Conservation (phyloP, 1,284 basidiomycete genomes). For the Cryptococcus deneoformans region DNA sequence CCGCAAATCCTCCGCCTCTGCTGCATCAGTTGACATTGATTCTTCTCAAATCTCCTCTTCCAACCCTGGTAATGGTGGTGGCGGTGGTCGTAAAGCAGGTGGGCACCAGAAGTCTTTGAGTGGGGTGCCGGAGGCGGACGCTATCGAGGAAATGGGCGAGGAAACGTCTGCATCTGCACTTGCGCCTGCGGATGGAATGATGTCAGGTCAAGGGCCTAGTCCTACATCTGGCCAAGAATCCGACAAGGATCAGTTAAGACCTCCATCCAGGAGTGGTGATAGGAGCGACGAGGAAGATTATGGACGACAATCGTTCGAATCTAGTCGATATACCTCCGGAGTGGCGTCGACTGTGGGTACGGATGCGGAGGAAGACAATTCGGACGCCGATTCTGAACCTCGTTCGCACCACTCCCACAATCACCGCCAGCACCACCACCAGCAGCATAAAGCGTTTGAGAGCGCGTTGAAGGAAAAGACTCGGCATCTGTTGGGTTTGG, state of each 20-base stretch:
- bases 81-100: neutral
- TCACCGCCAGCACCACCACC: neutral
- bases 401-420: neutral
- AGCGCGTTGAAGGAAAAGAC: constrained; percentile 37
- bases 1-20: constrained; percentile 12
- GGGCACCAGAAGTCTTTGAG: constrained; percentile 15
- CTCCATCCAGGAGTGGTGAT: no score
- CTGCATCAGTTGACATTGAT: constrained; percentile 4
- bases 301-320: constrained; percentile 36
- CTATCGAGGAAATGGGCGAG: constrained; percentile 19
- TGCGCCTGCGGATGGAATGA: neutral
- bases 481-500: constrained; percentile 32
- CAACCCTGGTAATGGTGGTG: no score
- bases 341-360: constrained; percentile 17
- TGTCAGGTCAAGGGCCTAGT: neutral
- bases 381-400: constrained; percentile 11
- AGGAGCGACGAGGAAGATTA: constrained; percentile 14
- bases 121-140: constrained; percentile 30
- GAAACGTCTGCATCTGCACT: neutral
- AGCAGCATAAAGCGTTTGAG: constrained; percentile 23
- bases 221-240: neutral
- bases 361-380: constrained; percentile 22
- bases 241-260: no score
- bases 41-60: neutral
- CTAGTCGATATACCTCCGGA: constrained; percentile 31